Evolutionary conservation across 345 rosid genomes (phyloP), one percentile per base, ranked within the genome.

Genomic region (Arabis alpina): DNA sequence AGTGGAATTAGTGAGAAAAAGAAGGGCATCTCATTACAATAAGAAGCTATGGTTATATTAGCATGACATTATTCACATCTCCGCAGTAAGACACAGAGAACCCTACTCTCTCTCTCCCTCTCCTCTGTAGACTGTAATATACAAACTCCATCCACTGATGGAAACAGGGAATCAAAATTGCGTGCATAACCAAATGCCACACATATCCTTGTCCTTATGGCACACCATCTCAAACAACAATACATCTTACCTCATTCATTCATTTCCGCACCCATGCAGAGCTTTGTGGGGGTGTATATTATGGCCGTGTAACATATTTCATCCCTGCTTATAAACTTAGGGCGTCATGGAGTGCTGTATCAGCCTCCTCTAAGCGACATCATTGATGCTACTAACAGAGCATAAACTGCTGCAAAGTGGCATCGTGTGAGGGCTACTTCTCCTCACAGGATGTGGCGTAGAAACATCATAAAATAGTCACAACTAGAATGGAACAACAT

Each of bases 401-500:
- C 16, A 56, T 10, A 34, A n/a, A 9, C 36, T 44, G 45, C 27
- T 45, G 39, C 27, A 10, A 25, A 24, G 73, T 16, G 19, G 61
- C 16, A 28, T 66, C 16, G 61, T 15, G 43, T 42, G 61, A 54
- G 30, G 65, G 57, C 24, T 36, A 36, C 2, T 47, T 57, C 50
- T 32, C 43, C 39, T 60, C 66, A 15, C 39, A 24, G 59, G 43
- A 27, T 59, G 67, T 57, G 41, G 43, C 61, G 14, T 39, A 34
- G 44, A 30, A 64, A 47, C 52, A 64, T 64, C 52, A 43, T 36
- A 72, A 48, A 39, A 42, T 1, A 12, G 28, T 41, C n/a, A 49
- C 24, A 70, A 76, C 85, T 85, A 90, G 72, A 77, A 86, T 14
- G 93, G 93, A 76, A 88, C 73, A 47, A 88, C 92, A 59, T 88